Evolutionary conservation across 495 filamentous ascomycete species (phyloP).

Genomic region (Xylaria bambusicola): DNA sequence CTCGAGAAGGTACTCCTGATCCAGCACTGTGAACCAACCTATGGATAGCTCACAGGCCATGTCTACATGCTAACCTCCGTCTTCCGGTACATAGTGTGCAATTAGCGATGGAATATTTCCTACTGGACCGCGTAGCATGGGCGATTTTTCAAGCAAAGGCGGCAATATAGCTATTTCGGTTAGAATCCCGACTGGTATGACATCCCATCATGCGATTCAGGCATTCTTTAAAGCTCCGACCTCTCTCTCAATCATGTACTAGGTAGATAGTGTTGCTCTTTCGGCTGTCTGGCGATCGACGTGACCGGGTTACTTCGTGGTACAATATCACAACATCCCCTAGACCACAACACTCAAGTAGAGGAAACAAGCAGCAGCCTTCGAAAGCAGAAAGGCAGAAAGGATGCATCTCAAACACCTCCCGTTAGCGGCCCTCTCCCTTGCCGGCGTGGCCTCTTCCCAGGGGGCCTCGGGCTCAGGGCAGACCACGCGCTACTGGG

Average conservation of each 20-base stretch:
- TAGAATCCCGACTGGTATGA: not conserved
- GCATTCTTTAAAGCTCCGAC: no score
- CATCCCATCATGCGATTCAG: not conserved
- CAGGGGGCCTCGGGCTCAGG: constrained; percentile 44
- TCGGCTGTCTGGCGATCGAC: not conserved
- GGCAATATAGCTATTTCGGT: not conserved
- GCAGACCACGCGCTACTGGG: constrained; percentile 68
- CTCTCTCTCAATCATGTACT: no score
- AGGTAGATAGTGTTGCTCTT: no score
- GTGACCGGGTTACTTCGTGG: not conserved
- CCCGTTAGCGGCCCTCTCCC: constrained; percentile 15
- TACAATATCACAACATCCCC: not conserved
- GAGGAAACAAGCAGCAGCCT: no score
- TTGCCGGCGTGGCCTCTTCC: constrained; percentile 12
- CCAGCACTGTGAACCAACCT: no score
- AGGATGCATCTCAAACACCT: constrained; percentile 19
- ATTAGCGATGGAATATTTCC: not conserved
- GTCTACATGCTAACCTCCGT: not conserved
- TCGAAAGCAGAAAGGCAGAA: no score
- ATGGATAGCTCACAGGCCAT: not conserved
- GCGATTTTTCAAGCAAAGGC: not conserved
- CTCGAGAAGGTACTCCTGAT: not conserved
- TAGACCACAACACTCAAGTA: not conserved
- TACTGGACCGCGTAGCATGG: not conserved
- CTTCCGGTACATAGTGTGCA: not conserved